phyloP scores from a whole-genome alignment of 1,139 yeast genomes.

The Kodamaea alishanica region DNA sequence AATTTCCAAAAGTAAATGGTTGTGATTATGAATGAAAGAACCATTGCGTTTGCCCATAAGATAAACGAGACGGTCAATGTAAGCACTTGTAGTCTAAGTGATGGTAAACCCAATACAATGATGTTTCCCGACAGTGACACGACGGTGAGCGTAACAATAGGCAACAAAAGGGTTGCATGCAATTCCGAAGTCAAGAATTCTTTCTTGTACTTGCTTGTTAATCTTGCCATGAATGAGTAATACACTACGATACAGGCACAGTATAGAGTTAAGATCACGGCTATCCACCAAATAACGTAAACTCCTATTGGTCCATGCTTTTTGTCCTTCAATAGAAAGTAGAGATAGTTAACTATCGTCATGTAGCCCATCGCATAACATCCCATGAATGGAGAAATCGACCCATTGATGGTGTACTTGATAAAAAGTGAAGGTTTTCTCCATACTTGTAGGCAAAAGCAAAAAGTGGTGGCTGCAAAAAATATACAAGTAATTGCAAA shows the following conservation, averaged over 20 bases:
- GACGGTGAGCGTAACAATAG: constrained; percentile 75
- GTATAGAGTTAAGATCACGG: constrained; percentile 47
- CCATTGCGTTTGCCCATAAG: constrained; percentile 67
- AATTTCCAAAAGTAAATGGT: constrained; percentile 59
- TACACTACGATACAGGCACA: constrained; percentile 55
- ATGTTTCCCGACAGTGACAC: constrained; percentile 63
- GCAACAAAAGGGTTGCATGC: constrained; percentile 53
- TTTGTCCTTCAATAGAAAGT: constrained; percentile 30
- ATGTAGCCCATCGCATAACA: constrained; percentile 75
- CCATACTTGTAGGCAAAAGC: no score
- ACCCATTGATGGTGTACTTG: constrained; percentile 41
- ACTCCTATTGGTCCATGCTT: constrained; percentile 37
- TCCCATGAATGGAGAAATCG: constrained; percentile 63
- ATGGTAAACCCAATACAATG: constrained; percentile 44
- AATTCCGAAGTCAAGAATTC: constrained; percentile 24
- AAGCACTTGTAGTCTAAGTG: constrained; percentile 39
- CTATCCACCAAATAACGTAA: constrained; percentile 70
- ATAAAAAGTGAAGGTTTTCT: constrained; percentile 21
- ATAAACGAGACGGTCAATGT: constrained; percentile 54
- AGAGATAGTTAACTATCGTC: constrained; percentile 57
- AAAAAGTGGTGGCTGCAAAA: constrained; percentile 35
- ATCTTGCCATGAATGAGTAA: constrained; percentile 38
- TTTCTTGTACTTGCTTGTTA: constrained; percentile 14
- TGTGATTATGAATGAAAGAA: constrained; percentile 51
- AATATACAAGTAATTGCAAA: constrained; percentile 50